A percentile compares a stretch with the other conserved stretches of the same genome.
Conservation (phyloP, 148 eudicot species). For the Rhododendron henanense region DNA sequence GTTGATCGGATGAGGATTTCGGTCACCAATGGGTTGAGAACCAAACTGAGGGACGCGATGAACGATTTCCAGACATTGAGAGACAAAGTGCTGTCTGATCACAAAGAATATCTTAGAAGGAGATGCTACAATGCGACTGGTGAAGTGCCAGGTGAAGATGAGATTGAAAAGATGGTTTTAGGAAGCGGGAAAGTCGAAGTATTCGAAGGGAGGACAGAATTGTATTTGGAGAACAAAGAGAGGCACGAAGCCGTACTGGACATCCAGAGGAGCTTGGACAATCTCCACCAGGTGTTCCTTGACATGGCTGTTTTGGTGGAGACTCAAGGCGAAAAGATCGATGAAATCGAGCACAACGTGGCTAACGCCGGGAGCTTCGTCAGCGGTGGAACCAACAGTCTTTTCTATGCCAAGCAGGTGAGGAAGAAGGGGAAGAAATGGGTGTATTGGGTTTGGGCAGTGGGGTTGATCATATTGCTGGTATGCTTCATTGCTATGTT, state of each 20-base stretch:
- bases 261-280: conserved; percentile 56
- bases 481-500: conserved; percentile 49
- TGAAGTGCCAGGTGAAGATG: conserved; percentile 53
- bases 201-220: conserved; percentile 27
- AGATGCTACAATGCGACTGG: conserved; percentile 53
- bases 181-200: conserved; percentile 39
- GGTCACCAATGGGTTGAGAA: conserved; percentile 58
- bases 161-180: conserved; percentile 44
- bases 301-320: too few species aligned
- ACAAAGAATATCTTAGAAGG: conserved; percentile 50
- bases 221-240: conserved; percentile 44
- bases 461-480: conserved; percentile 44
- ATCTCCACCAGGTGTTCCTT: too few species aligned
- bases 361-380: too few species aligned
- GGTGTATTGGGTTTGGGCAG: conserved; percentile 48
- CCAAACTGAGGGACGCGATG: conserved; percentile 54
- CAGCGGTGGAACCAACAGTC: conserved; percentile 26
- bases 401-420: conserved; percentile 58
- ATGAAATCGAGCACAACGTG: too few species aligned
- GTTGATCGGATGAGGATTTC: conserved; percentile 60
- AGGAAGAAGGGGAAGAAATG: conserved; percentile 42
- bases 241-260: conserved; percentile 69
- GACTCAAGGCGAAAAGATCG: too few species aligned
- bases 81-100: conserved; percentile 50
- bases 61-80: conserved; percentile 57